phyloP scores from a whole-genome alignment of 768 basidiomycete species.

The Psilocybe azurescens region DNA sequence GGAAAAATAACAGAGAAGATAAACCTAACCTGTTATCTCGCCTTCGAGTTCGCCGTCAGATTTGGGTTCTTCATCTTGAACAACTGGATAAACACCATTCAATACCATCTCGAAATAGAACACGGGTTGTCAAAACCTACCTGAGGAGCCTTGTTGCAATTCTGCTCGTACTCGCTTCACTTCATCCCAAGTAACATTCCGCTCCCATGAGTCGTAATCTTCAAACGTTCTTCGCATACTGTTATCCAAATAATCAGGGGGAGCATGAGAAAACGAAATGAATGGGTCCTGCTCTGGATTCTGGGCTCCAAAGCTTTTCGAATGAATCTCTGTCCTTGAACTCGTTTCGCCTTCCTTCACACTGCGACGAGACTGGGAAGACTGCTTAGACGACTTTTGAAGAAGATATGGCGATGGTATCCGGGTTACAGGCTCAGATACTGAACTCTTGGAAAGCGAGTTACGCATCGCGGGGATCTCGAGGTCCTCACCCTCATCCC shows the following conservation, averaged over 20 bases:
- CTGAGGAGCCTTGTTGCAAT: conserved; percentile 11
- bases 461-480: background rate
- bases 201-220: conserved; percentile 36
- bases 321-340: no score
- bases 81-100: background rate
- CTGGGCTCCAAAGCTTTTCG: background rate
- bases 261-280: background rate
- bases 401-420: conserved; percentile 5
- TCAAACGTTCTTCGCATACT: conserved; percentile 7
- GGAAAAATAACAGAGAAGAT: background rate
- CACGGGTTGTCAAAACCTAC: conserved; percentile 6
- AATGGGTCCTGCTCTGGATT: background rate
- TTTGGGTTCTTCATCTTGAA: conserved; percentile 4
- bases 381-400: conserved; percentile 14
- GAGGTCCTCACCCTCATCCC: background rate
- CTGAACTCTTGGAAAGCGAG: background rate
- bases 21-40: conserved; percentile 1
- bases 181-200: conserved; percentile 26
- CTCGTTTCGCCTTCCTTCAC: no score
- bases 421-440: conserved; percentile 23
- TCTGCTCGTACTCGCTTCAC: conserved; percentile 21
- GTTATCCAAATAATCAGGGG: background rate
- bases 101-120: background rate
- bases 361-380: background rate
- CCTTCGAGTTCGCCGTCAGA: background rate